Evolutionary conservation across 768 basidiomycete genomes (phyloP), one percentile per base, ranked within the genome.

Genomic region (Suillus lakei): DNA sequence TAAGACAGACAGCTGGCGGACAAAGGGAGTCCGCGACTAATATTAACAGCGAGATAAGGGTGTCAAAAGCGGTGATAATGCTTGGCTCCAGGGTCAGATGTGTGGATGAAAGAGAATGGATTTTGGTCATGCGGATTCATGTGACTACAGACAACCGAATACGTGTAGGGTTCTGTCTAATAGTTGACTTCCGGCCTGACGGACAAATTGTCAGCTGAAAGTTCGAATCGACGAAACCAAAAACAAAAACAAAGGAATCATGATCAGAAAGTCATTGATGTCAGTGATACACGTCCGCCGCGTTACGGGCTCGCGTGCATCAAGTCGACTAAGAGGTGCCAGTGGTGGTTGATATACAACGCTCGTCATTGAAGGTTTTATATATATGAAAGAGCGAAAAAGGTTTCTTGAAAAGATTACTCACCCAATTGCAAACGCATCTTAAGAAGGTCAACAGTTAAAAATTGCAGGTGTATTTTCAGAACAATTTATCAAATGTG

Each of bases 311-410:
- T 68, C 69, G 63, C 75, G 76, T 75, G 82, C 70, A 81, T 77
- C 86, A 88, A 75, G 85, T 93, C 90, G 88, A 92, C 91, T 93
- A 93, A 92, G 91, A 93, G 92, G 91, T 92, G 91, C 92, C 91
- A 93, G 86, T 85, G 62, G 73, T 78, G 83, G 84, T 84, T 86
- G 89, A 79, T 73, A 74, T 82, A 86, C 91, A 91, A 93, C 91
- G 85, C 92, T 93, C 92, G 85, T 93, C 92, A 86, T 84, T 69
- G 59, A 58, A 71, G 66, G 16, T 12, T 38, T 50, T 43, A 26
- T 34, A 5, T 43, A 26, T 34, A 5, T 32, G n/a, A 30, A 38
- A 30, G 10, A 12, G 21, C 6, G 6, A 41, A 3, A 23, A 61
- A 59, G 23, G 7, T 30, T 13, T 41, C 6, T 34, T 16, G 12